Evolutionary conservation across 139 green algal genomes (phyloP).

Genomic region (Haematococcus lacustris): DNA sequence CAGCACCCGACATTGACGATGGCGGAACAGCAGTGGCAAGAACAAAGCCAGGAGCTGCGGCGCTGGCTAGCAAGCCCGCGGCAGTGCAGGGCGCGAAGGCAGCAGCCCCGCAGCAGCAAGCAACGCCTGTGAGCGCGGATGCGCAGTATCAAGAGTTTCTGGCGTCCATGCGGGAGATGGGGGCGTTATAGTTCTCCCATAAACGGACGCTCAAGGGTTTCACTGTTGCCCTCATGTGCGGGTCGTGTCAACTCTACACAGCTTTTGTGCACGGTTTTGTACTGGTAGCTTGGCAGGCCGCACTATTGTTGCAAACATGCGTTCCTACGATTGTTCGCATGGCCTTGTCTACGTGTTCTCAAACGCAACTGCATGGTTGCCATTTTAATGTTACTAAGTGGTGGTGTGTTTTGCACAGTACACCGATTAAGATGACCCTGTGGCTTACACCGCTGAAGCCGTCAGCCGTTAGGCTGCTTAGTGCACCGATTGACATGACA

Average conservation of each 20-base stretch:
- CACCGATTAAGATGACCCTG: too few relatives aligned
- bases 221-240: not conserved
- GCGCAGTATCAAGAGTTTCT: conserved; percentile 54
- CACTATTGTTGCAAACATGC: not conserved
- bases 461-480: too few relatives aligned
- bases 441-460: too few relatives aligned
- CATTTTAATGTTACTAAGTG: too few relatives aligned
- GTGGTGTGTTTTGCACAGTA: too few relatives aligned
- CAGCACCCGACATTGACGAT: conserved; percentile 7
- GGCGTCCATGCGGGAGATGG: conserved; percentile 45
- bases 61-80: not conserved
- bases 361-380: not conserved
- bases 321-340: not conserved
- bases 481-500: too few relatives aligned
- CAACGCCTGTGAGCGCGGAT: conserved; percentile 22
- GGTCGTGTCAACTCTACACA: not conserved
- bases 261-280: not conserved
- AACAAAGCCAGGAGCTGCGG: not conserved
- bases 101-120: conserved; percentile 4
- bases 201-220: not conserved
- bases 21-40: conserved; percentile 3
- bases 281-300: not conserved
- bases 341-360: not conserved
- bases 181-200: conserved; percentile 46
- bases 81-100: not conserved